Base-by-base conservation (phyloP, 768 basidiomycete species). In the Candolleomyces aberdarensis region DNA sequence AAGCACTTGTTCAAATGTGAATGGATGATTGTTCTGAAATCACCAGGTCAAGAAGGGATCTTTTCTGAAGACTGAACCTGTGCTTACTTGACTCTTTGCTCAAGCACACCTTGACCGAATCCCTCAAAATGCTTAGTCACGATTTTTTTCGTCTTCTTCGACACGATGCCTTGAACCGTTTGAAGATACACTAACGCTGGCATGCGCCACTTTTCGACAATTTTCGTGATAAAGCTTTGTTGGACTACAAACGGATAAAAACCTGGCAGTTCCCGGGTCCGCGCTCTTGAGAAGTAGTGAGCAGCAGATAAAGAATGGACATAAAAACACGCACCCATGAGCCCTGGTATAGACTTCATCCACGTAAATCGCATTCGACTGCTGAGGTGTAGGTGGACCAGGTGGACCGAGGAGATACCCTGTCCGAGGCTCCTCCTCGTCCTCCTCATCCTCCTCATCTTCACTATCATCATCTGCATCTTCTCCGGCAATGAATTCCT, bases 211-310 rank as follows among this genome's bases (percentile, higher is more conserved):
- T 80, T 66, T 10, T 64, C 40, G 4, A 81, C 77, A 40, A 85
- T 69, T 0, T 70, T 58, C 3, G 65, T 56, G 56, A 91, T 86
- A 60, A 81, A 86, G 0, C 69, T 66, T 11, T 76, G 70, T 52
- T 85, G 82, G 0, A 91, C 85, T 0, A 85, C 74, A 61, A 86
- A 90, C 0, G 89, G 88, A 61, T 84, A 87, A 61, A 82, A 80
- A 11, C 83, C 85, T 0, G 88, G 89, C 0, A 91, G 78, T 65
- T 91, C 89, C 1, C 91, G 83, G 0, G 88, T 86, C 3, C 85
- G 79, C 0, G 89, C 83, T 26, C 91, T 92, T 0, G 17, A 7
- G 15, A 36, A 36, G 5, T 83, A 84, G 0, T 17, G 40, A 46
- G 59, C 19, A 56, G 26, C 55, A 39, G 17, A 17, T 40, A 40